Percentiles rank a stretch among this genome's conserved stretches.
Evolutionary conservation across 805 yeast species (phyloP).

Genomic region (Cyberlindnera galapagoensis): DNA sequence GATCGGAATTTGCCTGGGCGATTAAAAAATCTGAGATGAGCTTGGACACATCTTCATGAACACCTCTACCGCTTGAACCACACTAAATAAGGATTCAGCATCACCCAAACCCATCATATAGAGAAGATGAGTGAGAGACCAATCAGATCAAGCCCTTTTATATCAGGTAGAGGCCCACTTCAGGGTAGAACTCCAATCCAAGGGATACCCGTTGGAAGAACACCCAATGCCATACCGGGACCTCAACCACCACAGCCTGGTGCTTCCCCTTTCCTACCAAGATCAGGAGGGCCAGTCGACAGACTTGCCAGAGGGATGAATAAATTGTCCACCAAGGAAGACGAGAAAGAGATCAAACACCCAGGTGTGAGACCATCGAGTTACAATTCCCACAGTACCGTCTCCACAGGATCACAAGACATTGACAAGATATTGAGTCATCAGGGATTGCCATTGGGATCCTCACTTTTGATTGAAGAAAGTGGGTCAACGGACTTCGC

Average conservation of each 20-base stretch:
- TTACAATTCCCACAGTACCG: slow-evolving; percentile 63
- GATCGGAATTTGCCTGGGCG: no score
- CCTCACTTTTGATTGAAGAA: slow-evolving; percentile 68
- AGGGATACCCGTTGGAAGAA: no score
- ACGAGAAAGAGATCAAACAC: slow-evolving; percentile 17
- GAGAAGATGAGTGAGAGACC: slow-evolving; percentile 1
- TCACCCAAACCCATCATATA: no score
- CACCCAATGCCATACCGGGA: not conserved
- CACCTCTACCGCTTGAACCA: no score
- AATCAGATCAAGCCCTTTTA: not conserved
- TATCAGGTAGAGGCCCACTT: no score
- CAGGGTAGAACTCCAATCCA: no score
- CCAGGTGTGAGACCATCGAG: slow-evolving; percentile 71
- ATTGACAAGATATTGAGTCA: slow-evolving; percentile 72
- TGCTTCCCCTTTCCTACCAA: slow-evolving; percentile 1
- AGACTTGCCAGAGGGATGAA: slow-evolving; percentile 3
- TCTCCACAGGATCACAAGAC: slow-evolving; percentile 76
- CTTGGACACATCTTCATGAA: no score
- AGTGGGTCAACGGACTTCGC: slow-evolving; percentile 85
- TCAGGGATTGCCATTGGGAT: slow-evolving; percentile 80
- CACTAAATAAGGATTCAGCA: no score
- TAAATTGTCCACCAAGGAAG: slow-evolving; percentile 3
- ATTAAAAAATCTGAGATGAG: no score
- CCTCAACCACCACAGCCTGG: not conserved
- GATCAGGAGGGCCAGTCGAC: not conserved